A percentile compares a stretch with the other conserved stretches of the same genome.
phyloP scores from a whole-genome alignment of 2,329 filamentous ascomycete genomes.

The Neonectria neomacrospora region DNA sequence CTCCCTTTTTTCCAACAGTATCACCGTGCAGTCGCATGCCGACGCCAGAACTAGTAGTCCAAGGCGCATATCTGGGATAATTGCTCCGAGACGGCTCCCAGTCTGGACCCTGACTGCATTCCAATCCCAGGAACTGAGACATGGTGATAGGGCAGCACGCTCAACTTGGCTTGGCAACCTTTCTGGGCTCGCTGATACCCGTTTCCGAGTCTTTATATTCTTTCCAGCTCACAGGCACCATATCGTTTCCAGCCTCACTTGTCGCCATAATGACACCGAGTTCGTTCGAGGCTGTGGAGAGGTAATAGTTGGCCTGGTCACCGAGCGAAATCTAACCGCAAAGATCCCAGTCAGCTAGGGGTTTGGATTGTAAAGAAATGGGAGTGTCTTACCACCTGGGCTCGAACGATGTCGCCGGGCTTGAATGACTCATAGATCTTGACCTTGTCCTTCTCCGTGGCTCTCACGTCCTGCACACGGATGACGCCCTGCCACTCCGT shows the following conservation, averaged over 20 bases:
- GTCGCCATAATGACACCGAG: conserved; percentile 93
- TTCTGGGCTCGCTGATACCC: conserved; percentile 80
- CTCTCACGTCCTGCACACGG: conserved; percentile 88
- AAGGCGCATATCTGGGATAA: conserved; percentile 10
- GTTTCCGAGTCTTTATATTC: conserved; percentile 89
- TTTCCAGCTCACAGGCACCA: conserved; percentile 95
- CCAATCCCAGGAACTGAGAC: conserved; percentile 25
- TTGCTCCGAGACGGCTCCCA: conserved; percentile 31
- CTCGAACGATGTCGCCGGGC: conserved; percentile 91
- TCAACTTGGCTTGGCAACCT: conserved; percentile 94
- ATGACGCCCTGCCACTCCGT: conserved; percentile 89
- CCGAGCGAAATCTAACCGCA: conserved; percentile 79
- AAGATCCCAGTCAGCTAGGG: conserved; percentile 15
- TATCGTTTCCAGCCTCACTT: conserved; percentile 87
- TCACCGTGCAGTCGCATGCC: conserved; percentile 9
- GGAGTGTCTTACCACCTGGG: conserved; percentile 73
- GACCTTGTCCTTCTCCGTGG: conserved; percentile 95
- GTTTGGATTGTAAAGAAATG: background rate
- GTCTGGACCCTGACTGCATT: conserved; percentile 33
- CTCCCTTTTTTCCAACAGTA: background rate
- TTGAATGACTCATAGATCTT: conserved; percentile 91
- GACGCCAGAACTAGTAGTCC: conserved; percentile 3
- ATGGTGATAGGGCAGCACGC: conserved; percentile 20
- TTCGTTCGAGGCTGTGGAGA: conserved; percentile 92
- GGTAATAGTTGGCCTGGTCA: conserved; percentile 94